Conservation (phyloP, 1,139 yeast genomes). For the Yamadazyma siamensis region DNA sequence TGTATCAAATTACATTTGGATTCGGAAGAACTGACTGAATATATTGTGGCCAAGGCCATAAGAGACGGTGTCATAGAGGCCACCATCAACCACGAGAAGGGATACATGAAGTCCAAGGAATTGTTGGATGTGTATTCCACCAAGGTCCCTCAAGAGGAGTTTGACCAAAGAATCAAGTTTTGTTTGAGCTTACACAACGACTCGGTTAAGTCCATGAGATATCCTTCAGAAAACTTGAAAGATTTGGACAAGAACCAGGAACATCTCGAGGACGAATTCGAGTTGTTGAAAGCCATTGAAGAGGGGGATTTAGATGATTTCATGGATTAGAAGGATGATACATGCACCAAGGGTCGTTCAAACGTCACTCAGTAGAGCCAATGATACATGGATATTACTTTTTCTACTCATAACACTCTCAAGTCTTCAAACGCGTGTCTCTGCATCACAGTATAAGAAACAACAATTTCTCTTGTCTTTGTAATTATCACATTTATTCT, state of each 20-base stretch:
- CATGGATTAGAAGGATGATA: conserved; percentile 42
- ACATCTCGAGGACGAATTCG: conserved; percentile 41
- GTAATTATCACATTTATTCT: no score
- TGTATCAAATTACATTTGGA: conserved; percentile 91
- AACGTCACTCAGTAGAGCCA: no score
- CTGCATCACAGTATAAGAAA: no score
- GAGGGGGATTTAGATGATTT: conserved; percentile 51
- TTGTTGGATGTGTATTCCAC: conserved; percentile 85
- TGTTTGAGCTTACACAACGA: conserved; percentile 90
- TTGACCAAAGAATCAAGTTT: conserved; percentile 90
- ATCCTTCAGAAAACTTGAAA: conserved; percentile 49
- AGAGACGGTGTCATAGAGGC: conserved; percentile 98
- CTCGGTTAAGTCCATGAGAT: conserved; percentile 93
- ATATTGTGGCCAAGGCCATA: conserved; percentile 93
- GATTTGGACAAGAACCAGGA: conserved; percentile 27
- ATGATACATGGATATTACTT: no score
- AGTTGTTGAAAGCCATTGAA: conserved; percentile 45
- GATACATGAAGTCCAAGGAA: conserved; percentile 89
- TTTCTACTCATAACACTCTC: no score
- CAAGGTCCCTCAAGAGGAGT: conserved; percentile 78
- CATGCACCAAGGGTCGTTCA: no score
- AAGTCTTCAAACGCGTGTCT: no score
- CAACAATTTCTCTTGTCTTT: no score
- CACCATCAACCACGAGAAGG: conserved; percentile 82
- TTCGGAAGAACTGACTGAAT: conserved; percentile 94